Percentiles rank a stretch among this genome's conserved stretches.
Evolutionary conservation across 352 stramenopile species (phyloP).

Genomic region (Thalassiosira hispida): DNA sequence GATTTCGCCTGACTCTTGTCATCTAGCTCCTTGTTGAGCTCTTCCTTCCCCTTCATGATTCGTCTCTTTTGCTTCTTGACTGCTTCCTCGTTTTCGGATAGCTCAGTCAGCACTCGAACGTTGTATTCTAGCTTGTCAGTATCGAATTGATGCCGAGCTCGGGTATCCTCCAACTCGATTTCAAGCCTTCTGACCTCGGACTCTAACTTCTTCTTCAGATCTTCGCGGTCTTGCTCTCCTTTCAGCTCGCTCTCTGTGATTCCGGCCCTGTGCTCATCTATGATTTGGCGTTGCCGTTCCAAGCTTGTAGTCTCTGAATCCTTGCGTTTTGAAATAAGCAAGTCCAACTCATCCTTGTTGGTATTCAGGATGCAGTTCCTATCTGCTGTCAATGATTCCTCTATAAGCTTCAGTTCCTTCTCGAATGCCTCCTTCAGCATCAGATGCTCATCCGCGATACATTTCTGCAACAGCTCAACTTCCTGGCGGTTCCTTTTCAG

Average conservation of each 20-base stretch:
- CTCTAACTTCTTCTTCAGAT: conserved; percentile 43
- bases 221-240: conserved; percentile 22
- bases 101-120: conserved; percentile 50
- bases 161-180: conserved; percentile 49
- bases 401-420: conserved; percentile 44
- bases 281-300: conserved; percentile 33
- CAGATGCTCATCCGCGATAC: conserved; percentile 42
- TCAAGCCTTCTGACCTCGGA: conserved; percentile 38
- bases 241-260: conserved; percentile 43
- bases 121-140: conserved; percentile 54
- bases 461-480: conserved; percentile 41
- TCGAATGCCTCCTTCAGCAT: conserved; percentile 51
- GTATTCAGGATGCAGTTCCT: conserved; percentile 20
- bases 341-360: conserved; percentile 44
- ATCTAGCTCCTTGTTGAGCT: conserved; percentile 33
- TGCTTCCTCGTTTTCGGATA: conserved; percentile 38
- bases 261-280: conserved; percentile 36
- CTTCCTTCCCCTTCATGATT: conserved; percentile 59
- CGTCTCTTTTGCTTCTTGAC: conserved; percentile 59
- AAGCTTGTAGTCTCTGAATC: conserved; percentile 28
- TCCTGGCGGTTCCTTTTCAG: conserved; percentile 50
- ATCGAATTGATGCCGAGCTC: conserved; percentile 43
- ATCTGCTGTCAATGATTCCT: conserved; percentile 45
- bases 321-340: conserved; percentile 43
- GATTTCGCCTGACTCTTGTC: conserved; percentile 33